Percentiles rank a stretch among this genome's conserved stretches.
phyloP scores from a whole-genome alignment of 202 grass and related monocot species.

The Digitaria exilis region DNA sequence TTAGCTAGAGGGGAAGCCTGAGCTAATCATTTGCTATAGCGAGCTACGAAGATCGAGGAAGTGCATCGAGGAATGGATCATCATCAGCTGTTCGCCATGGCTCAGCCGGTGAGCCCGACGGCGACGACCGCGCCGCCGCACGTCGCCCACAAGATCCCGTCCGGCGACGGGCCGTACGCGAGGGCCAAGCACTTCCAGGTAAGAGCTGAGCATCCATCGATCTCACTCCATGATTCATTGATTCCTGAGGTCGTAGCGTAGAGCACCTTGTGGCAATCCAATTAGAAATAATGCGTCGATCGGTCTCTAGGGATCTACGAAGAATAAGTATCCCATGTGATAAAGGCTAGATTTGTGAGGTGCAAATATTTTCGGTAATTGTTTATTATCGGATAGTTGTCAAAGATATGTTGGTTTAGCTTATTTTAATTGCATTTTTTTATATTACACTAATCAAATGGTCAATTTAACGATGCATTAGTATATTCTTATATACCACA shows the following conservation, averaged over 20 bases:
- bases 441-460: background rate
- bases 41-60: background rate
- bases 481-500: background rate
- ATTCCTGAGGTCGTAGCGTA: no score
- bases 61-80: constrained; percentile 31
- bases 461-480: background rate
- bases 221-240: background rate
- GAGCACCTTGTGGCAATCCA: background rate
- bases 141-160: constrained; percentile 73
- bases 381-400: background rate
- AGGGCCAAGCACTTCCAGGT: constrained; percentile 95
- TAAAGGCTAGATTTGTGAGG: background rate
- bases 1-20: constrained; percentile 6
- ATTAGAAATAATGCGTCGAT: no score
- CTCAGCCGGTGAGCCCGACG: constrained; percentile 34
- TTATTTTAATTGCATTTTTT: background rate
- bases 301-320: background rate
- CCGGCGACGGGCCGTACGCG: constrained; percentile 87
- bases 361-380: no score
- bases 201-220: background rate
- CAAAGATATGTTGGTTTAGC: background rate
- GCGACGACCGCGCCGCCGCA: constrained; percentile 19
- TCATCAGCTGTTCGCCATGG: constrained; percentile 9
- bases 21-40: constrained; percentile 2
- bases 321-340: background rate